Conservation (phyloP, 2,329 filamentous ascomycete genomes). For the Monosporascus cannonballus region DNA sequence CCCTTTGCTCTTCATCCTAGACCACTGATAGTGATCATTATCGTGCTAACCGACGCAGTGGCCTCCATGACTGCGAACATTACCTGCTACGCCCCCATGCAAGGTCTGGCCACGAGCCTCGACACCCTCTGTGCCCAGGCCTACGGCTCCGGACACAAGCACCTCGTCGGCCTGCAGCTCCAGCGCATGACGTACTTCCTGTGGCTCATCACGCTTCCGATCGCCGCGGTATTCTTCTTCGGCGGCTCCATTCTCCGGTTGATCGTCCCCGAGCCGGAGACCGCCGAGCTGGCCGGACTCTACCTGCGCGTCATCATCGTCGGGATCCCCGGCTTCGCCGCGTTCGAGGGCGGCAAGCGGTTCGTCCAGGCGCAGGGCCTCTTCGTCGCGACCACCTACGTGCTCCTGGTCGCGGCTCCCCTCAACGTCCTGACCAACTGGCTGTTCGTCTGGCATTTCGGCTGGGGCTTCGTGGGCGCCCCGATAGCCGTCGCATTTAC, state of each 20-base stretch:
- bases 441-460: conserved; percentile 67
- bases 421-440: conserved; percentile 74
- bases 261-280: conserved; percentile 66
- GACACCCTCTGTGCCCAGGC: conserved; percentile 93
- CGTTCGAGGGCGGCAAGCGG: conserved; percentile 71
- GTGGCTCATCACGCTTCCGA: conserved; percentile 63
- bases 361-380: conserved; percentile 79
- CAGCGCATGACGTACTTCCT: conserved; percentile 78
- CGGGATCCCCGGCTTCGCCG: conserved; percentile 69
- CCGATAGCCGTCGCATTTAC: conserved; percentile 72
- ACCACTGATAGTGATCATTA: no score
- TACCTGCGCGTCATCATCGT: conserved; percentile 67
- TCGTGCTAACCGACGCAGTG: conserved; percentile 27
- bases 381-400: conserved; percentile 74
- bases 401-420: conserved; percentile 69
- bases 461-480: conserved; percentile 67
- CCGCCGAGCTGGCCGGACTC: conserved; percentile 63
- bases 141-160: conserved; percentile 84
- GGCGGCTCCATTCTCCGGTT: conserved; percentile 56
- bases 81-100: conserved; percentile 69
- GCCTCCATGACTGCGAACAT: conserved; percentile 78
- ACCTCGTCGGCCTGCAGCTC: conserved; percentile 78
- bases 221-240: conserved; percentile 62
- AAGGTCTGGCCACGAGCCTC: conserved; percentile 81
- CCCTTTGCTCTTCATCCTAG: neutral